Percentiles rank a stretch among this genome's conserved stretches.
Evolutionary conservation across 495 filamentous ascomycete species (phyloP).

Genomic region (Apiosordaria backusii): DNA sequence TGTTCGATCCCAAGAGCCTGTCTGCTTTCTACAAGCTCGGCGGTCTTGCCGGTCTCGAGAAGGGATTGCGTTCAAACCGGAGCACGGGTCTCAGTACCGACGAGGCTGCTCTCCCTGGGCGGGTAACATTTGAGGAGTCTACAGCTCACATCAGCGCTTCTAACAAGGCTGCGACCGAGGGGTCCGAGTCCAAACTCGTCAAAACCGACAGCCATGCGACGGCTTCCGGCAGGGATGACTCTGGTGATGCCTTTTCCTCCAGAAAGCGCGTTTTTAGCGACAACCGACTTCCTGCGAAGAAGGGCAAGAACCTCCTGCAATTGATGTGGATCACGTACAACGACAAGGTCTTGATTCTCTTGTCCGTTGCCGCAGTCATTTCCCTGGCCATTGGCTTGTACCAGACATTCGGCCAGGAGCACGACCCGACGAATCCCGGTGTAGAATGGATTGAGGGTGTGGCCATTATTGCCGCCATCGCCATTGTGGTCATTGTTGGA

Average conservation of each 20-base stretch:
- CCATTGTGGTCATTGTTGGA: conserved; percentile 71
- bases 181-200: conserved; percentile 33
- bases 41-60: conserved; percentile 63
- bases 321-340: conserved; percentile 85
- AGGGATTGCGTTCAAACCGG: conserved; percentile 63
- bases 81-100: conserved; percentile 62
- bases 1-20: conserved; percentile 71
- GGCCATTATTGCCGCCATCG: conserved; percentile 71
- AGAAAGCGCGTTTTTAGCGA: conserved; percentile 66
- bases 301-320: conserved; percentile 66
- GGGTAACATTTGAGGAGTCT: conserved; percentile 60
- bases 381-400: conserved; percentile 72
- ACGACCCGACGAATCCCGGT: conserved; percentile 40
- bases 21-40: conserved; percentile 67
- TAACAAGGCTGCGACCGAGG: too few relatives aligned
- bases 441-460: conserved; percentile 81
- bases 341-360: conserved; percentile 75
- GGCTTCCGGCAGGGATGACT: conserved; percentile 17
- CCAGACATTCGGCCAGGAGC: conserved; percentile 51
- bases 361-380: conserved; percentile 69
- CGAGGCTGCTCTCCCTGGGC: conserved; percentile 55
- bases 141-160: conserved; percentile 25
- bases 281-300: conserved; percentile 70
- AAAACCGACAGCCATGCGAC: conserved; percentile 12
- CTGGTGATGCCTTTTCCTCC: conserved; percentile 50